phyloP scores from a whole-genome alignment of 768 basidiomycete species.

The Cyathus striatus region DNA sequence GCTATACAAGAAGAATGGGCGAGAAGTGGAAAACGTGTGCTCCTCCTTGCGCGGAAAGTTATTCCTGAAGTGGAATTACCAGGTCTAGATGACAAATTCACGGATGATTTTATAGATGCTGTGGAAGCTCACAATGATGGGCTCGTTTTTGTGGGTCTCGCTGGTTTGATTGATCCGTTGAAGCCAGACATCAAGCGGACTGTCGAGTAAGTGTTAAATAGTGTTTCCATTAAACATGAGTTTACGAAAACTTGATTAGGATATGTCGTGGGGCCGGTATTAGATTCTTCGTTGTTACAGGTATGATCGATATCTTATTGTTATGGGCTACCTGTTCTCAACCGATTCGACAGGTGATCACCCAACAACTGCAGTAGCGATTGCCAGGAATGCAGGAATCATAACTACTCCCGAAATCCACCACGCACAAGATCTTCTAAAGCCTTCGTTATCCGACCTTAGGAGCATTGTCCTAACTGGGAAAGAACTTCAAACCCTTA shows the following conservation, averaged over 20 bases:
- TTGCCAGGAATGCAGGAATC: constrained; percentile 59
- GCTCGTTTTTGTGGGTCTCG: constrained; percentile 50
- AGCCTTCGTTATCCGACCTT: constrained; percentile 14
- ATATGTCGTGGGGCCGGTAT: constrained; percentile 53
- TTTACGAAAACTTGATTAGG: constrained; percentile 7
- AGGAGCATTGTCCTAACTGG: constrained; percentile 40
- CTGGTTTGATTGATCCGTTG: constrained; percentile 60
- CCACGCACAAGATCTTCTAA: constrained; percentile 29
- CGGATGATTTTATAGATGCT: constrained; percentile 32
- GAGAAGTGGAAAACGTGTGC: constrained; percentile 53
- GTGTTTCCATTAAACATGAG: not conserved
- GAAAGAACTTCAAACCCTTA: constrained; percentile 28
- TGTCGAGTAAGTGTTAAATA: constrained; percentile 18
- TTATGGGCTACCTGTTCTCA: not conserved
- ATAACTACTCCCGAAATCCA: constrained; percentile 36
- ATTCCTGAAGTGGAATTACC: constrained; percentile 25
- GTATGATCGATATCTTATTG: constrained; percentile 13
- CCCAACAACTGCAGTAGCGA: constrained; percentile 55
- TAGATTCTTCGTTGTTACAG: constrained; percentile 59
- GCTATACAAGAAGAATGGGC: constrained; percentile 44
- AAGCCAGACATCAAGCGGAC: constrained; percentile 49
- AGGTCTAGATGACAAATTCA: constrained; percentile 24
- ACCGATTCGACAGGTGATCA: constrained; percentile 36
- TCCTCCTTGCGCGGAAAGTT: constrained; percentile 46
- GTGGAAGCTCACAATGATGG: constrained; percentile 37